Percentiles rank a stretch among this genome's conserved stretches.
Evolutionary conservation across 2,329 filamentous ascomycete genomes (phyloP).

Genomic region (Dactylellina cionopaga): DNA sequence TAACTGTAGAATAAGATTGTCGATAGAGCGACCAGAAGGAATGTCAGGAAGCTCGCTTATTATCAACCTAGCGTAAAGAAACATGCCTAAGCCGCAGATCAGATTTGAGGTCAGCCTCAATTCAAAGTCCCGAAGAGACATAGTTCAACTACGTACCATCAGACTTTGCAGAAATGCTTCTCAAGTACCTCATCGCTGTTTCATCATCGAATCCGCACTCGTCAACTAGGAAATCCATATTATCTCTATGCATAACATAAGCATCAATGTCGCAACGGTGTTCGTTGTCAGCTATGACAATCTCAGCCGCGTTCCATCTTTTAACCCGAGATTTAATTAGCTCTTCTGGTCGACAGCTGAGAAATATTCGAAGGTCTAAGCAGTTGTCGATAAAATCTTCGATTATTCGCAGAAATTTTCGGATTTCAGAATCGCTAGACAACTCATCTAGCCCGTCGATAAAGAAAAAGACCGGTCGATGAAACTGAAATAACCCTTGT

Average conservation of each 20-base stretch:
- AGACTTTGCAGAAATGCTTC: background rate
- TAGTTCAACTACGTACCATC: background rate
- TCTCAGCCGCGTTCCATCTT: background rate
- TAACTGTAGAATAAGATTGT: constrained; percentile 2
- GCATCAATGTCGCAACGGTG: background rate
- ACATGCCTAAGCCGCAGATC: constrained; percentile 11
- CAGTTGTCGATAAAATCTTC: background rate
- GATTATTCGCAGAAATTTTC: background rate
- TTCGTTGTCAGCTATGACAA: background rate
- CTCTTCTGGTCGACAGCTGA: constrained; percentile 23
- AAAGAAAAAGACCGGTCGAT: constrained; percentile 1
- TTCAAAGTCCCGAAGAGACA: background rate
- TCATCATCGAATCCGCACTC: background rate
- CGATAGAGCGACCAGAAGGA: background rate
- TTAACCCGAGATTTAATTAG: background rate
- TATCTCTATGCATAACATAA: constrained; percentile 8
- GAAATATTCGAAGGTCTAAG: background rate
- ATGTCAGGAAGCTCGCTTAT: background rate
- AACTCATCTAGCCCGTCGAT: constrained; percentile 26
- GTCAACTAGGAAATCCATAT: background rate
- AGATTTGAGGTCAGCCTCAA: background rate
- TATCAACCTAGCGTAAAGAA: constrained; percentile 26
- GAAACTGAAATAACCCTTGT: background rate
- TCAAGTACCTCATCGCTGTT: background rate
- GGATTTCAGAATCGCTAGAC: background rate